Evolutionary conservation across 768 basidiomycete genomes (phyloP), one percentile per base, ranked within the genome.

Genomic region (Suillus lakei): DNA sequence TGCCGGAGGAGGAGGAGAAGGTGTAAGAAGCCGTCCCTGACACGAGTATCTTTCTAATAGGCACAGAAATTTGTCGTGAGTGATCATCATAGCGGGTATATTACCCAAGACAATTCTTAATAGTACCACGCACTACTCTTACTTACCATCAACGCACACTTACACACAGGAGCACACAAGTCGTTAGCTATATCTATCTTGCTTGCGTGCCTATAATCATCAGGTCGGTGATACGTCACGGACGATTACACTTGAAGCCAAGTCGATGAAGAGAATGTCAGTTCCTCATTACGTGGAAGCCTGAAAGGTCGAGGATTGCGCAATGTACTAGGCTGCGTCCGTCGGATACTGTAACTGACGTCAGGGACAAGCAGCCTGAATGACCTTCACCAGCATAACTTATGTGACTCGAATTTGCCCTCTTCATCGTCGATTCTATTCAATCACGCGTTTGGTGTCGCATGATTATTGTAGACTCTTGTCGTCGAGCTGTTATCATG

Each of bases 1-100:
- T 65, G 32, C 69, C 72, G 50, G 75, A 77, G 68, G 75, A 76
- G 64, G 66, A 69, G 28, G 73, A 69, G 39, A 68, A 70, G 21
- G 64, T 62, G 32, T 69, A 68, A 56, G 61, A 16, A 44, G 13
- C 8, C 32, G 51, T 36, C 38, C 38, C 54, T 63, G 53, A 56
- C 36, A 38, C 9, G 18, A 3, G 18, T 38, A 18, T 32, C 38
- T 28, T 26, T 56, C 7, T 13, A 32, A n/a, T 54, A n/a, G 30
- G 10, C 21, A 34, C 53, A 32, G 53, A 34, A n/a, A 34, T 34
- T 34, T 32, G 50, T 28, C 28, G 28, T 10, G 28, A 53, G 51
- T 36, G 34, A 56, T 56, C 15, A 56, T 26, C 13, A 38, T 12
- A 4, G 6, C 26, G 39, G 26, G 56, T 39, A 41, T 21, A 38